Base-by-base conservation (phyloP, 2,329 filamentous ascomycete species). In the Colletotrichum nymphaeae region DNA sequence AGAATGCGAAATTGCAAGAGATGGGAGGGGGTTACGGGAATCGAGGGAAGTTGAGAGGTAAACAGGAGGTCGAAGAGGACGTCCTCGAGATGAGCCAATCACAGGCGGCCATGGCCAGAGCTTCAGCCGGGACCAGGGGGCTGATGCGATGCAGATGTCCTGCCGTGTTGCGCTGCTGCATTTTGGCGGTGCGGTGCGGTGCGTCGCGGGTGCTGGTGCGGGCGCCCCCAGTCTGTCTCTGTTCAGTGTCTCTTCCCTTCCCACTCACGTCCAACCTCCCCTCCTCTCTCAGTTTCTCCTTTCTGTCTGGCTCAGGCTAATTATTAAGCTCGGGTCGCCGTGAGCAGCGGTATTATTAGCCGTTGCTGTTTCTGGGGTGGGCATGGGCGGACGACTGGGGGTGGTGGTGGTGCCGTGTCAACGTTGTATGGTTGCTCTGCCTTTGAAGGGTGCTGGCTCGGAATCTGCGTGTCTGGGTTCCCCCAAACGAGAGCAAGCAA, bases 111-210 rank as follows among this genome's bases (percentile, higher is more conserved):
- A 63, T 63, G 68, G 69, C 63, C 52, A 72, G 72, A 74, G 72
- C 72, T 74, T 74, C 68, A 74, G 53, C 72, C 68, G 59, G 72
- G 72, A 72, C 72, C 72, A 74, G 69, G 72, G 69, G 68, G 72
- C 69, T 74, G 72, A 74, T 72, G 72, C 72, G 72, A 74, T 74
- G 72, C 72, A 70, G 60, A 71, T 65, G 67, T 68, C 49, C 37
- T 35, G 56, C 37, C 32, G 60, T 56, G 52, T 28, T 63, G 30
- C 26, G 56, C n/a, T 46, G 60, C 68, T 52, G 57, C 69, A 63
- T 62, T 63, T 72, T 69, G 65, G 37, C 65, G 37, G 63, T 65
- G 69, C 65, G 65, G 64, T 63, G 69, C 64, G 70, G 66, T 71
- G 67, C 71, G 42, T 64, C 19, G 42, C 42, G 42, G 42, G 42